Base-by-base conservation (phyloP, 2,329 filamentous ascomycete species). In the Paraphoma sp. region DNA sequence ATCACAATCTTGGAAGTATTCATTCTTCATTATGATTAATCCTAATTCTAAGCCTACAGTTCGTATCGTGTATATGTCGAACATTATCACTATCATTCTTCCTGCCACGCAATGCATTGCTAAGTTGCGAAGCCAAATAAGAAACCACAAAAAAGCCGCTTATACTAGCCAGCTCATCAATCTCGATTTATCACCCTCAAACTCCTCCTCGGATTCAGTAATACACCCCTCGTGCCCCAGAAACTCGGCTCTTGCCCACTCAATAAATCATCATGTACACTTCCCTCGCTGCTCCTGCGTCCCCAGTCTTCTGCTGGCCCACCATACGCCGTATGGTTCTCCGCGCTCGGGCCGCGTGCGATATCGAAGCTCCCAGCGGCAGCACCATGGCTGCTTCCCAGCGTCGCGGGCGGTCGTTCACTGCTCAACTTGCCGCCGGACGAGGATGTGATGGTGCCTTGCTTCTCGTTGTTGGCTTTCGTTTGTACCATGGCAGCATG, bases 171-270 rank as follows among this genome's bases (percentile, higher is more conserved):
- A 23, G 5, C 23, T 10, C 40, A 16, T 53, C 28, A 84, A 67
- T 83, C 81, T 65, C 79, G 67, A 72, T 91, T 91, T 18, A 91
- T 87, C 36, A 91, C 88, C 68, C 87, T 80, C 77, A 91, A 76
- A 66, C 87, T 90, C 68, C 89, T 79, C 67, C 88, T 81, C 18
- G 89, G 89, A 58, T 88, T 88, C 75, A 91, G 74, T 67, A 91
- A 76, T 29, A 90, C 87, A 48, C 83, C 77, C 51, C 60, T 73
- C n/a, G 76, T 71, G 1, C 80, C 89, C 73, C 90, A 87, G 76
- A 91, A 92, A 55, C 84, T 89, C 57, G 89, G 89, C 72, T 91
- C 87, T 57, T 87, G 82, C 0, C 85, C 86, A 3, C 79, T 81
- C 14, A 89, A 68, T 59, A 90, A 67, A 65, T 89, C 86, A 53